Conservation (phyloP, 306 rosid genomes). For the Lupinus albus region DNA sequence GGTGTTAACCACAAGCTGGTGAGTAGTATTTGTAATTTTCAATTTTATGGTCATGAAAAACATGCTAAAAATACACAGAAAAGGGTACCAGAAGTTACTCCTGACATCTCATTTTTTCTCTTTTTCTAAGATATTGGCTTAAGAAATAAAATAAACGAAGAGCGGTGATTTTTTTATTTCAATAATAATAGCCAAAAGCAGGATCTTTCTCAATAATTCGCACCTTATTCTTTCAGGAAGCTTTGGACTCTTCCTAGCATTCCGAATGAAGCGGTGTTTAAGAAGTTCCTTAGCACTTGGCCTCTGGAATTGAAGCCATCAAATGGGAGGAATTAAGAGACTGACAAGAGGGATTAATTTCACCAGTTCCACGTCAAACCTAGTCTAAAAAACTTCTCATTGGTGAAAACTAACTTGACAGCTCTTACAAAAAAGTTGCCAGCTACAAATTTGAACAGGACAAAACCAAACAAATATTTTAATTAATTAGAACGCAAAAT, state of each 20-base stretch:
- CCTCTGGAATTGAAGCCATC: conserved; percentile 66
- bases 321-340: conserved; percentile 33
- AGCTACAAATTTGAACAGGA: conserved; percentile 29
- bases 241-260: conserved; percentile 82
- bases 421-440: too few relatives aligned
- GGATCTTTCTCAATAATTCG: conserved; percentile 30
- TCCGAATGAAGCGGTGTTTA: conserved; percentile 86
- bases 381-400: conserved; percentile 13
- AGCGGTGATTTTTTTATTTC: background rate
- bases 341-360: conserved; percentile 34
- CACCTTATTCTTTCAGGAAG: conserved; percentile 96
- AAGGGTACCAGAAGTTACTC: conserved; percentile 25
- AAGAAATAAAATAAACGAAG: background rate
- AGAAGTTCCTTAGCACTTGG: conserved; percentile 95
- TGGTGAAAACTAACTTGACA: background rate
- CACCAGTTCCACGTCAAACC: conserved; percentile 27
- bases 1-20: conserved; percentile 44
- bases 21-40: conserved; percentile 28
- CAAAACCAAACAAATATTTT: conserved; percentile 19
- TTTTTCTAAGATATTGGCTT: conserved; percentile 11
- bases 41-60: conserved; percentile 33
- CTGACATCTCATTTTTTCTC: background rate
- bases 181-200: conserved; percentile 1
- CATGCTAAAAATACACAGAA: conserved; percentile 22
- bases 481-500: conserved; percentile 12